Evolutionary conservation across 2,329 filamentous ascomycete genomes (phyloP).

Genomic region (Fusarium virguliforme): DNA sequence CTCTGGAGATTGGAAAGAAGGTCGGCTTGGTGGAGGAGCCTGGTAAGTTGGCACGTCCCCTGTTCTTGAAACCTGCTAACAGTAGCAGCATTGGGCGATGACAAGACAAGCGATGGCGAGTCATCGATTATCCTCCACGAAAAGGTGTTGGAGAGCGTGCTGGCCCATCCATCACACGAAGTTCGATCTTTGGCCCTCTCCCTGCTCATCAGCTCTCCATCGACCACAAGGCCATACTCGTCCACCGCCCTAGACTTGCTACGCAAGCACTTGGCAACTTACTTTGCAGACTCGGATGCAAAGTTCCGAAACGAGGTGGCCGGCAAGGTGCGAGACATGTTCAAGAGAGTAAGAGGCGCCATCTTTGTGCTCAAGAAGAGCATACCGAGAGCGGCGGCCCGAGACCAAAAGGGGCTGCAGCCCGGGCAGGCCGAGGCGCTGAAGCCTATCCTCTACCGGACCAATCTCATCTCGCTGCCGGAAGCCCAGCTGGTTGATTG

Average conservation of each 20-base stretch:
- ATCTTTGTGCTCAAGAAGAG: constrained; percentile 70
- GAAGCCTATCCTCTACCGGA: constrained; percentile 57
- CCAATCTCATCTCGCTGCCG: constrained; percentile 60
- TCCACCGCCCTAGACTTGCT: constrained; percentile 74
- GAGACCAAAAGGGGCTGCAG: constrained; percentile 54
- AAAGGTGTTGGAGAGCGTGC: constrained; percentile 66
- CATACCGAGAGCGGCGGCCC: constrained; percentile 57
- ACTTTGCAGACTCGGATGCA: constrained; percentile 88
- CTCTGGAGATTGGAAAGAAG: constrained; percentile 81
- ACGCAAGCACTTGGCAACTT: constrained; percentile 75
- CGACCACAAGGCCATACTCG: constrained; percentile 82
- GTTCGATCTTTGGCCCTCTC: constrained; percentile 87
- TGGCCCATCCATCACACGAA: constrained; percentile 71
- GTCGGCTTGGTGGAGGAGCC: constrained; percentile 79
- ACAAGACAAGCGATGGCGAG: constrained; percentile 39
- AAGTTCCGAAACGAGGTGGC: constrained; percentile 88
- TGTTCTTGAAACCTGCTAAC: constrained; percentile 37
- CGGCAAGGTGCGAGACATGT: constrained; percentile 81
- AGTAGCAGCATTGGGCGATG: constrained; percentile 50
- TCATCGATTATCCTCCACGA: constrained; percentile 57
- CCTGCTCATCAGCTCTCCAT: constrained; percentile 82
- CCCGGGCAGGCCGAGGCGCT: constrained; percentile 27
- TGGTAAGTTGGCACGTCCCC: constrained; percentile 57
- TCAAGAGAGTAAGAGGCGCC: constrained; percentile 80
- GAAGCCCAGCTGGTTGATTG: constrained; percentile 58